A percentile compares a stretch with the other conserved stretches of the same genome.
Evolutionary conservation across 768 basidiomycete species (phyloP).

Genomic region (Lactarius vividus): DNA sequence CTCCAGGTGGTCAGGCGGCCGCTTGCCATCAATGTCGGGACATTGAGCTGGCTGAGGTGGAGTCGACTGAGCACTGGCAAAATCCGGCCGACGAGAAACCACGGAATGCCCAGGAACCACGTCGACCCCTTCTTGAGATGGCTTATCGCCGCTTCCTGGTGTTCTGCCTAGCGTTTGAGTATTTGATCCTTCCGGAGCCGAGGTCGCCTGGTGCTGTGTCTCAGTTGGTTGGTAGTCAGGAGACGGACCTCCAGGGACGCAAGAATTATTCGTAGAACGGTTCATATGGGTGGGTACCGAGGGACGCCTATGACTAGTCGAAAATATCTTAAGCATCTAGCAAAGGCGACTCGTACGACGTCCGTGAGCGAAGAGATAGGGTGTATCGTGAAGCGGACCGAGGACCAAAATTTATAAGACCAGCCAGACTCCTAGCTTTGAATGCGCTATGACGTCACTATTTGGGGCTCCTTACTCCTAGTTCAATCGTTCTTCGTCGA

Average conservation of each 20-base stretch:
- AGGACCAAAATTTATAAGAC: background rate
- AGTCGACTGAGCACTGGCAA: background rate
- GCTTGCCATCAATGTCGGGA: background rate
- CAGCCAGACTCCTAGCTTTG: background rate
- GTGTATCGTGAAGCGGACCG: background rate
- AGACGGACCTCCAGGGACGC: slow-evolving; percentile 15
- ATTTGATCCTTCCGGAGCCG: background rate
- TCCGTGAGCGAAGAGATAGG: slow-evolving; percentile 4
- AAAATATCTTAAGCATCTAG: slow-evolving; percentile 7
- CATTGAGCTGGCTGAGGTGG: background rate
- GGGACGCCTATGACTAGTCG: background rate
- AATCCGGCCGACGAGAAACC: background rate
- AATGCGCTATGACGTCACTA: background rate
- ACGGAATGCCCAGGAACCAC: background rate
- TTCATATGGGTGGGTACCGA: background rate
- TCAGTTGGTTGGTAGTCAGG: slow-evolving; percentile 8
- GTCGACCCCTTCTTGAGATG: background rate
- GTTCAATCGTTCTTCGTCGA: slow-evolving; percentile 35
- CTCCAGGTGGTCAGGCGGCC: background rate
- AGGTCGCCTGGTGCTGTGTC: background rate
- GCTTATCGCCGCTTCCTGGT: background rate
- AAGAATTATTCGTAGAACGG: background rate
- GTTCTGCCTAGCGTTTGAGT: background rate
- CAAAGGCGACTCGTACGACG: background rate
- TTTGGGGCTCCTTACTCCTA: background rate